These are phyloP conservation scores for Kwoniella europaea DNA, from an alignment of 768 basidiomycete species.

Conservation along the genomic window DNA sequence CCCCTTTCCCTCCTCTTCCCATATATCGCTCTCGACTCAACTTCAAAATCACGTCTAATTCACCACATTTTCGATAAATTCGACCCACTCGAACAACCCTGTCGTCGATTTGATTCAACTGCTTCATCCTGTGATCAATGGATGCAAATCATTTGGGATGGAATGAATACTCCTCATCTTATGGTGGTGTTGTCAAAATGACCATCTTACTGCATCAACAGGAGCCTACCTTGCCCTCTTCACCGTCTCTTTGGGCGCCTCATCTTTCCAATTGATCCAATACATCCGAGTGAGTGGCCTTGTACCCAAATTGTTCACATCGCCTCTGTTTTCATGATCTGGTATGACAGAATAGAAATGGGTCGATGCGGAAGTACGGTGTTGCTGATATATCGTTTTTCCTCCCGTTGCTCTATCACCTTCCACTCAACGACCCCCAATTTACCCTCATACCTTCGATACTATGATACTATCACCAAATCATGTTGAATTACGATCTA, in stretches of 20 bases:
- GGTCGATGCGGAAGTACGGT: too few relatives aligned
- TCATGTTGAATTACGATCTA: not conserved
- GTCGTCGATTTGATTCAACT: not conserved
- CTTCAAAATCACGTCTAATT: too few relatives aligned
- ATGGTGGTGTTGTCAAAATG: too few relatives aligned
- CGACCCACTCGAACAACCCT: too few relatives aligned
- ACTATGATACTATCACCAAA: too few relatives aligned
- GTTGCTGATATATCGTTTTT: not conserved
- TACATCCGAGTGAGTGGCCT: slow-evolving; percentile 45
- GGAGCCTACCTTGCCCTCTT: slow-evolving; percentile 53
- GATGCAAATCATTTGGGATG: too few relatives aligned
- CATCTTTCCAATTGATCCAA: slow-evolving; percentile 45
- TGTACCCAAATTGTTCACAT: not conserved
- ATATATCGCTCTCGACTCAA: not conserved
- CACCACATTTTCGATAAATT: too few relatives aligned
- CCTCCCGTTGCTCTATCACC: too few relatives aligned
- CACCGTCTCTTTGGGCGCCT: slow-evolving; percentile 42
- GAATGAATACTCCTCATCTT: too few relatives aligned
- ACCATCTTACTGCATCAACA: slow-evolving; percentile 12
- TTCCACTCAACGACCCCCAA: too few relatives aligned
- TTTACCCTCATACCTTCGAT: too few relatives aligned
- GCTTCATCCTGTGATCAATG: not conserved
- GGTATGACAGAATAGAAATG: too few relatives aligned
- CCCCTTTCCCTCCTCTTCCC: not conserved
- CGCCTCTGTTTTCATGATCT: not conserved